phyloP scores from a whole-genome alignment of 2,329 filamentous ascomycete genomes.

The Trichoderma endophyticum region DNA sequence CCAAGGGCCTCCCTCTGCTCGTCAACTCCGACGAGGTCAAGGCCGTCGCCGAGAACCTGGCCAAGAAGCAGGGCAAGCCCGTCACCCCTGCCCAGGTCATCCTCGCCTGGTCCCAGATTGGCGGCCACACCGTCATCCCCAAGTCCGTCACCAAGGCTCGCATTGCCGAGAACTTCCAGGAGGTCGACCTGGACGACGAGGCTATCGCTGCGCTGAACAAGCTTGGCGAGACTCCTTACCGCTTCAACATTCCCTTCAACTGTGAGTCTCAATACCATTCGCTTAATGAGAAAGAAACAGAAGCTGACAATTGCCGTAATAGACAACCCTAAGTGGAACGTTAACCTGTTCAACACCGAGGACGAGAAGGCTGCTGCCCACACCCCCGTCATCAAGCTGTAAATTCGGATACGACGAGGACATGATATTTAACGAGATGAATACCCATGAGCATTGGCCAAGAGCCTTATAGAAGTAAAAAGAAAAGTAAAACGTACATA shows the following conservation, averaged over 20 bases:
- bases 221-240: conserved; percentile 52
- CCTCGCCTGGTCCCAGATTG: conserved; percentile 56
- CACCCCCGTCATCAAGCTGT: conserved; percentile 41
- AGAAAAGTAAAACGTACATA: background rate
- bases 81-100: conserved; percentile 45
- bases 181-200: conserved; percentile 57
- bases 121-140: conserved; percentile 69
- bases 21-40: conserved; percentile 56
- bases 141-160: conserved; percentile 68
- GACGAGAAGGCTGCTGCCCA: conserved; percentile 49
- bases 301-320: background rate
- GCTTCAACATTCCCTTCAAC: conserved; percentile 44
- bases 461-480: background rate
- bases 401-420: background rate
- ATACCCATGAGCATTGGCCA: conserved; percentile 10
- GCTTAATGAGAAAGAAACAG: background rate
- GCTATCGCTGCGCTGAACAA: conserved; percentile 60
- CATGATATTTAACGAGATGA: background rate
- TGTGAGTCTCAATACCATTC: conserved; percentile 32
- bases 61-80: conserved; percentile 33
- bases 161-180: conserved; percentile 68
- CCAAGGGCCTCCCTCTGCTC: conserved; percentile 46
- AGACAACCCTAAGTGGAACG: conserved; percentile 54
- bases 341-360: conserved; percentile 54
- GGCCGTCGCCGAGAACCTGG: conserved; percentile 51